These are phyloP conservation scores for Fusarium xylarioides DNA, from an alignment of 2,329 filamentous ascomycete species.

Conservation along the genomic window DNA sequence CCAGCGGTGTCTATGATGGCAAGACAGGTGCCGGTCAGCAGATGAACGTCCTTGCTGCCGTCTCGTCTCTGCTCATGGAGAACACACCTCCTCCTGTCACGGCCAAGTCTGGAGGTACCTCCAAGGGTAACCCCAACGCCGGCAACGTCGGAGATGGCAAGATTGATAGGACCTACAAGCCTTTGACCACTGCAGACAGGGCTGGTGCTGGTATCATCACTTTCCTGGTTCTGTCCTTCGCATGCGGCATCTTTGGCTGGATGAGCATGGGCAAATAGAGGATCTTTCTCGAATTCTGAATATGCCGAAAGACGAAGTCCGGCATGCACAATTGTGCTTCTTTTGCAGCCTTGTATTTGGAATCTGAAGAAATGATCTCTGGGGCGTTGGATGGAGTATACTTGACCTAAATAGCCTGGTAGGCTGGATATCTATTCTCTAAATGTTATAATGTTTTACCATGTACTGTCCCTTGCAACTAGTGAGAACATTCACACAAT, in stretches of 20 bases:
- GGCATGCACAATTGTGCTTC: slow-evolving; percentile 17
- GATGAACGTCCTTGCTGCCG: slow-evolving; percentile 66
- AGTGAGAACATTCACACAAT: not conserved
- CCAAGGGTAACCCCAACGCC: slow-evolving; percentile 55
- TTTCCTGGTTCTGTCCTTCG: slow-evolving; percentile 53
- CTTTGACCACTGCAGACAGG: slow-evolving; percentile 55
- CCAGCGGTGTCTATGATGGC: slow-evolving; percentile 59
- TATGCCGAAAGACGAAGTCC: slow-evolving; percentile 11
- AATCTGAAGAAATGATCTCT: slow-evolving; percentile 27
- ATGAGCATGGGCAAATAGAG: slow-evolving; percentile 54
- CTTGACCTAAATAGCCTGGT: slow-evolving; percentile 34
- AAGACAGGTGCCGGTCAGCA: slow-evolving; percentile 67
- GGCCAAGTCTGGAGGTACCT: slow-evolving; percentile 61
- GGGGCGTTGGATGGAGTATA: slow-evolving; percentile 41
- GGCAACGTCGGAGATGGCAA: slow-evolving; percentile 50
- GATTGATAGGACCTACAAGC: slow-evolving; percentile 45
- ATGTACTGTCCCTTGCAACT: not conserved
- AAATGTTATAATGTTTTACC: slow-evolving; percentile 12
- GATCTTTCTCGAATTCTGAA: slow-evolving; percentile 6
- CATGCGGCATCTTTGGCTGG: slow-evolving; percentile 57
- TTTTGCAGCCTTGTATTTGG: slow-evolving; percentile 22
- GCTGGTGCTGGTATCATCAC: slow-evolving; percentile 61
- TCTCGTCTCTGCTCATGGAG: slow-evolving; percentile 61
- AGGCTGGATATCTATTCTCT: slow-evolving; percentile 26
- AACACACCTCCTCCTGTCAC: slow-evolving; percentile 55